A percentile compares a stretch with the other conserved stretches of the same genome.
Conservation (phyloP, 257 asterid species). For the Eustoma russellianum region DNA sequence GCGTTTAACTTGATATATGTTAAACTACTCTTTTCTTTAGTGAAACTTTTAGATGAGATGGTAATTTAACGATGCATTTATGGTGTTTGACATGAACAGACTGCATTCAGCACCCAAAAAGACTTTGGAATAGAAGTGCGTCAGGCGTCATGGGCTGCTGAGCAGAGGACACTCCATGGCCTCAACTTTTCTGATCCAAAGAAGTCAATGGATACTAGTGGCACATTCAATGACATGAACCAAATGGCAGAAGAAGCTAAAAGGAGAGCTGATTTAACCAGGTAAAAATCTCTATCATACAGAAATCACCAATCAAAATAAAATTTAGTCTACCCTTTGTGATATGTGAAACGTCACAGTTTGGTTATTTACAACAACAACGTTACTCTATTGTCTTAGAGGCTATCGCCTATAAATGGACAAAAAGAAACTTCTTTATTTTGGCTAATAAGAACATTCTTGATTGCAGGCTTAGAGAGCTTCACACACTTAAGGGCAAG, state of each 20-base stretch:
- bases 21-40: too few relatives aligned
- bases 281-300: constrained; percentile 17
- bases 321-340: too few relatives aligned
- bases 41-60: too few relatives aligned
- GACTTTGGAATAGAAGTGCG: constrained; percentile 35
- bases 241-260: constrained; percentile 49
- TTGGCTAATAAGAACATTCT: neutral
- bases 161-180: constrained; percentile 41
- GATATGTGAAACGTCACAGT: too few relatives aligned
- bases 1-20: too few relatives aligned
- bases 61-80: too few relatives aligned
- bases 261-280: constrained; percentile 42
- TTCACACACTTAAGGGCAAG: constrained; percentile 47
- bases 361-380: too few relatives aligned
- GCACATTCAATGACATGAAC: constrained; percentile 31
- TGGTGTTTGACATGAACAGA: constrained; percentile 14
- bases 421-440: neutral
- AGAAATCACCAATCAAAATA: too few relatives aligned
- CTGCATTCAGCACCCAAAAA: constrained; percentile 37
- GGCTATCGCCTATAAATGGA: too few relatives aligned
- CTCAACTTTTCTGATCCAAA: constrained; percentile 22
- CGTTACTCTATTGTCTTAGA: too few relatives aligned
- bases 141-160: constrained; percentile 36
- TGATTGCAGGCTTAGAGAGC: constrained; percentile 41
- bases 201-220: constrained; percentile 10